Evolutionary conservation across 176 grass and related monocot genomes (phyloP), one percentile per base, ranked within the genome.

Genomic region (Rhipidocladum racemiflorum): DNA sequence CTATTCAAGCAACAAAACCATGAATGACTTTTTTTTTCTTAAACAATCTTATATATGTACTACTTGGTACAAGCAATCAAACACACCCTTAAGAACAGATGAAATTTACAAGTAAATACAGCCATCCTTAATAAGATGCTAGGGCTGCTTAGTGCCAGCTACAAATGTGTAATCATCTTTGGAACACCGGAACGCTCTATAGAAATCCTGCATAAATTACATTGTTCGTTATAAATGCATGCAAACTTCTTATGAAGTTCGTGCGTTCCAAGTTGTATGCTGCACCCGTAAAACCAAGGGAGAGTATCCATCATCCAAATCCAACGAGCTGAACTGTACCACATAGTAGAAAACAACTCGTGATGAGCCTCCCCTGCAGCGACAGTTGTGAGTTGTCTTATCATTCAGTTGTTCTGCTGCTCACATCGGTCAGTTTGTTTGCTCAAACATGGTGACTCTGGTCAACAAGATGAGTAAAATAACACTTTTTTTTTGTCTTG

Each of bases 51-150:
- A n/a, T n/a, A n/a, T n/a, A n/a, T n/a, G n/a, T n/a, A n/a, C n/a
- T n/a, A n/a, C n/a, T n/a, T n/a, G n/a, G n/a, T n/a, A n/a, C n/a
- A n/a, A n/a, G n/a, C n/a, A n/a, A n/a, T n/a, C n/a, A n/a, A n/a
- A n/a, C n/a, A n/a, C n/a, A n/a, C n/a, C n/a, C n/a, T 59, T 57
- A 75, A 75, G 53, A 76, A 76, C 13, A 28, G 10, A 80, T 38
- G 1, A 12, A 10, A 34, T 48, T 11, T 54, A 7, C 48, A 36
- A 15, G 77, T 25, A 80, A 21, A 68, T 8, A 32, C 77, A 55
- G 14, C 55, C 32, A 4, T 16, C 6, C 3, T 80, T 0, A 17
- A 6, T 8, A 23, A 5, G 30, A 34, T 34, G 44, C 61, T n/a
- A 79, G 3, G 3, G 6, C 21, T 61, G n/a, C 35, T 11, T 39